Percentiles rank a stretch among this genome's conserved stretches.
phyloP scores from a whole-genome alignment of 2,329 filamentous ascomycete species.

The Fusarium sp. region DNA sequence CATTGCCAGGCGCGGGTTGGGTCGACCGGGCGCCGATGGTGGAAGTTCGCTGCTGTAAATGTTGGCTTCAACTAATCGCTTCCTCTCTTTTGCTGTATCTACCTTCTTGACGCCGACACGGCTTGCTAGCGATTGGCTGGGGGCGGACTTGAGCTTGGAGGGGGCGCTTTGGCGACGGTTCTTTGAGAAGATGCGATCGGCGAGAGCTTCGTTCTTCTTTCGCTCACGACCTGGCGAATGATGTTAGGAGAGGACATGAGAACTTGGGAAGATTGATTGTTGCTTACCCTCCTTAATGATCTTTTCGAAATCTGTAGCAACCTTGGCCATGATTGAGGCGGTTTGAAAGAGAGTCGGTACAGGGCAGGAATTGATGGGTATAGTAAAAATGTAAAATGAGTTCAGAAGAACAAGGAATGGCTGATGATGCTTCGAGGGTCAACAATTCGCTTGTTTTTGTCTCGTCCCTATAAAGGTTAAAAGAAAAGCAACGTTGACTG shows the following conservation, averaged over 20 bases:
- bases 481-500: conserved; percentile 38
- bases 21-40: conserved; percentile 35
- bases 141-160: conserved; percentile 57
- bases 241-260: background rate
- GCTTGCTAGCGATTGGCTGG: conserved; percentile 72
- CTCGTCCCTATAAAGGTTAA: conserved; percentile 10
- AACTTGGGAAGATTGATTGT: background rate
- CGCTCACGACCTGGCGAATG: conserved; percentile 68
- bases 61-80: conserved; percentile 19
- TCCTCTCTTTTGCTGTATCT: conserved; percentile 39
- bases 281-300: conserved; percentile 64
- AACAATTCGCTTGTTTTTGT: conserved; percentile 22
- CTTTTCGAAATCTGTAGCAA: conserved; percentile 64
- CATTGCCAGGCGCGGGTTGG: conserved; percentile 60
- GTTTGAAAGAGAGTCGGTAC: background rate
- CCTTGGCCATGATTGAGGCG: conserved; percentile 54
- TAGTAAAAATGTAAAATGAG: background rate
- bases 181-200: conserved; percentile 75
- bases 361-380: background rate
- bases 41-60: conserved; percentile 41
- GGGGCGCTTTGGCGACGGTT: conserved; percentile 70
- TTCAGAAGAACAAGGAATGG: background rate
- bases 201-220: conserved; percentile 78
- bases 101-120: conserved; percentile 81
- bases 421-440: background rate